phyloP scores from a whole-genome alignment of 768 basidiomycete species.

The Lanmaoa rubissima region DNA sequence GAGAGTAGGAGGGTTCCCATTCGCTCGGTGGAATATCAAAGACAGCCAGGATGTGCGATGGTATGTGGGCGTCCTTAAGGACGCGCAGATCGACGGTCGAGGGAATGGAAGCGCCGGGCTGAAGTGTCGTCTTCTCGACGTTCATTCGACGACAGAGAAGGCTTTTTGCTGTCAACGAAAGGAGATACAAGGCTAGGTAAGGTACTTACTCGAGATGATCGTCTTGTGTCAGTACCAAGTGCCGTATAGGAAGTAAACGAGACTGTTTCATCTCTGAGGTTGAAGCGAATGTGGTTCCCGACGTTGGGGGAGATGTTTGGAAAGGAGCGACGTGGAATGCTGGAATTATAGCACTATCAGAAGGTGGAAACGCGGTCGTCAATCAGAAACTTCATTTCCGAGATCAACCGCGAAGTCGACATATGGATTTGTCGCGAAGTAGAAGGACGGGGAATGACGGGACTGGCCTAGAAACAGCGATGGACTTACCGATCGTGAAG shows the following conservation, averaged over 20 bases:
- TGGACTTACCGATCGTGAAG: constrained; percentile 27
- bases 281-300: constrained; percentile 17
- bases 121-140: constrained; percentile 27
- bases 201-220: constrained; percentile 31
- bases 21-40: constrained; percentile 32
- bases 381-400: constrained; percentile 18
- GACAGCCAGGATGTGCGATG: constrained; percentile 58
- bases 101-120: constrained; percentile 34
- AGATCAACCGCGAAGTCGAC: constrained; percentile 12
- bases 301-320: constrained; percentile 10
- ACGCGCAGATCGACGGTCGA: constrained; percentile 48
- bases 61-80: constrained; percentile 43
- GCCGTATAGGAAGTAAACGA: constrained; percentile 27
- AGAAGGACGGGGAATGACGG: constrained; percentile 9
- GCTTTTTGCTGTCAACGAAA: constrained; percentile 20
- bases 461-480: not conserved
- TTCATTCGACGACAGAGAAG: constrained; percentile 35
- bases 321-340: constrained; percentile 6
- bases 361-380: constrained; percentile 16
- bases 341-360: constrained; percentile 13
- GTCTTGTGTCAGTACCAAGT: constrained; percentile 14
- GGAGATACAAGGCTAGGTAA: not conserved
- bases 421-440: constrained; percentile 1
- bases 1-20: constrained; percentile 32
- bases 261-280: constrained; percentile 17